Conservation (phyloP, 2,329 filamentous ascomycete genomes). For the Venturia pyrina region DNA sequence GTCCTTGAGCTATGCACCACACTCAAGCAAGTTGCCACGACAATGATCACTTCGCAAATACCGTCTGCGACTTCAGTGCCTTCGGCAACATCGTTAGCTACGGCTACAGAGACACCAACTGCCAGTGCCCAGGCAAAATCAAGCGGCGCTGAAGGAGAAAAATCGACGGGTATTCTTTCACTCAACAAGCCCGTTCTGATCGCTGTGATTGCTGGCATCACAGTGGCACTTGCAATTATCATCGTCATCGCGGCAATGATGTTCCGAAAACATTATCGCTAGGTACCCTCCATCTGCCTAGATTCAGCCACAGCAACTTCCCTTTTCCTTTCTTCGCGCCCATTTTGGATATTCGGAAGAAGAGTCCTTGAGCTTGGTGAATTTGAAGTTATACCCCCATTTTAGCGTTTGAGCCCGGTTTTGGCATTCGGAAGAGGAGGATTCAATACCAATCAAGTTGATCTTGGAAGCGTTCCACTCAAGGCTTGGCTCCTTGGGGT, state of each 20-base stretch:
- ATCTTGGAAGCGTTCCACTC: not conserved
- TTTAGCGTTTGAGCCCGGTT: not conserved
- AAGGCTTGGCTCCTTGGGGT: not conserved
- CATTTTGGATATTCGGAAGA: not conserved
- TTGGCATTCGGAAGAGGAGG: not conserved
- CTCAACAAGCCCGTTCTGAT: not conserved
- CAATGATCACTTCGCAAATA: not conserved
- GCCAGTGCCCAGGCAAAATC: not conserved
- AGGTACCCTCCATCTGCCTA: not conserved
- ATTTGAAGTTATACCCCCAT: not conserved
- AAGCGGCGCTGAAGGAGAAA: not conserved
- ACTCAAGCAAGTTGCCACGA: conserved; percentile 1
- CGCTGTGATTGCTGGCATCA: not conserved
- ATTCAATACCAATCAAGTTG: not conserved
- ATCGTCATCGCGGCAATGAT: not conserved
- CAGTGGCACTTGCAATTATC: not conserved
- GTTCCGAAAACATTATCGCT: conserved; percentile 4
- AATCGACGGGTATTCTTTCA: not conserved
- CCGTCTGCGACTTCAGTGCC: not conserved
- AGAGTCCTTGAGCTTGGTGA: not conserved
- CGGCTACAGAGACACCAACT: not conserved
- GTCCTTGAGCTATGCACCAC: conserved; percentile 1
- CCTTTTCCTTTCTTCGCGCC: not conserved
- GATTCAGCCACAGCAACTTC: not conserved
- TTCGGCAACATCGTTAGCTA: not conserved